Percentiles rank a stretch among this genome's conserved stretches.
Conservation (phyloP, 306 rosid genomes). For the peach (Prunus persica) region DNA sequence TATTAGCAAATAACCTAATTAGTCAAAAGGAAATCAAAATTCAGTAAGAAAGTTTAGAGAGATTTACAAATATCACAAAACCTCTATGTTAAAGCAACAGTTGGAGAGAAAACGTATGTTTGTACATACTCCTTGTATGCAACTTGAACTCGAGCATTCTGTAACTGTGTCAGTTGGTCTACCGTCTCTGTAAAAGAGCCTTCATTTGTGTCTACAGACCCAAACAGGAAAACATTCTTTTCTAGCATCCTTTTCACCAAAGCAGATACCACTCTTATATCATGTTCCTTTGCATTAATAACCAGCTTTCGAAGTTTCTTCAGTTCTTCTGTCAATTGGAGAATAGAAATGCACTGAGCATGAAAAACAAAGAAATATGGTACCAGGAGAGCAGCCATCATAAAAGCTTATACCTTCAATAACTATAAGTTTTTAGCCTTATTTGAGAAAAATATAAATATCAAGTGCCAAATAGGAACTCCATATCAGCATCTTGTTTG, state of each 20-base stretch:
- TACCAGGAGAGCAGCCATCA: neutral
- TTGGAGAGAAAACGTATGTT: neutral
- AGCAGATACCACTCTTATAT: conserved; percentile 44
- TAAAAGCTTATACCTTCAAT: neutral
- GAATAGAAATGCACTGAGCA: conserved; percentile 1
- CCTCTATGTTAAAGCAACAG: conserved; percentile 11
- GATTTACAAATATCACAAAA: conserved; percentile 2
- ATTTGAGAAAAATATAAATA: neutral
- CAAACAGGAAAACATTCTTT: conserved; percentile 67
- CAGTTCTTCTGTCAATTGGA: conserved; percentile 57
- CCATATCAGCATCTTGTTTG: too few relatives aligned
- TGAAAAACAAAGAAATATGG: neutral
- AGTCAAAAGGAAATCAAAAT: conserved; percentile 24
- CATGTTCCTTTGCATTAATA: conserved; percentile 45
- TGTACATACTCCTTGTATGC: conserved; percentile 58
- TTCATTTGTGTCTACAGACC: conserved; percentile 64
- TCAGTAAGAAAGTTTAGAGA: conserved; percentile 18
- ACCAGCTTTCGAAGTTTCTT: conserved; percentile 59
- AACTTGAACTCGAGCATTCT: conserved; percentile 58
- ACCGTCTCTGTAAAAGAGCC: conserved; percentile 54
- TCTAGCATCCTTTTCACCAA: conserved; percentile 70
- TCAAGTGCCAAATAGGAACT: too few relatives aligned
- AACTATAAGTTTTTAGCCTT: neutral
- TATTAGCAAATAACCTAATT: conserved; percentile 58
- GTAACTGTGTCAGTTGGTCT: conserved; percentile 66